phyloP scores from a whole-genome alignment of 106 monocot species.

The Iris macrosiphon region DNA sequence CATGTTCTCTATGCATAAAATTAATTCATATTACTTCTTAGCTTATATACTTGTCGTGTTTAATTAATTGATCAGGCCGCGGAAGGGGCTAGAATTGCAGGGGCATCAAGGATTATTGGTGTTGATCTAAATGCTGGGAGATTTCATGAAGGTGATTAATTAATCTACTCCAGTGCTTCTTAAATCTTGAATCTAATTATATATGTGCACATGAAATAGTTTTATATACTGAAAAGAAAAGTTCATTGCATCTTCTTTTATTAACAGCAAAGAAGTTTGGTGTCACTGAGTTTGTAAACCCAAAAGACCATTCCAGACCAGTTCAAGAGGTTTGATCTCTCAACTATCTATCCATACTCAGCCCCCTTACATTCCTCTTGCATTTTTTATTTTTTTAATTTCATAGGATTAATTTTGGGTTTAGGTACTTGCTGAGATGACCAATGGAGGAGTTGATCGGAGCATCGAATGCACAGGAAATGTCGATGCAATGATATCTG shows the following conservation, averaged over 20 bases:
- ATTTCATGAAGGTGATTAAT: conserved; percentile 30
- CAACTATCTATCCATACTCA: not conserved
- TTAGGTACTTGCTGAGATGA: conserved; percentile 78
- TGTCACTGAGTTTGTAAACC: conserved; percentile 55
- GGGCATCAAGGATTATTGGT: conserved; percentile 72
- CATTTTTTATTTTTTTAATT: not conserved
- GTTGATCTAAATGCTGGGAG: conserved; percentile 51
- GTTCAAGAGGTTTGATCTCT: conserved; percentile 59
- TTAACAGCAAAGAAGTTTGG: conserved; percentile 69
- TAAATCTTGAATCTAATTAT: no score
- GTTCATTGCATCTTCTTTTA: no score
- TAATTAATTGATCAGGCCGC: conserved; percentile 50
- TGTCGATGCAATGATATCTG: conserved; percentile 76
- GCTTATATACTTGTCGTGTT: no score
- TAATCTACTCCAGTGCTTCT: no score
- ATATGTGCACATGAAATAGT: no score
- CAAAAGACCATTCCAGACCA: conserved; percentile 48
- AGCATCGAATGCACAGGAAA: conserved; percentile 76
- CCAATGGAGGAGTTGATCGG: conserved; percentile 66
- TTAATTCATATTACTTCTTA: no score
- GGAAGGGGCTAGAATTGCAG: conserved; percentile 58
- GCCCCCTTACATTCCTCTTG: not conserved
- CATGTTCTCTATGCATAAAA: no score
- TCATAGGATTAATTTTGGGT: not conserved
- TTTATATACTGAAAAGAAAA: no score